phyloP scores from a whole-genome alignment of 208 protist species.

The Leishmania braziliensis region DNA sequence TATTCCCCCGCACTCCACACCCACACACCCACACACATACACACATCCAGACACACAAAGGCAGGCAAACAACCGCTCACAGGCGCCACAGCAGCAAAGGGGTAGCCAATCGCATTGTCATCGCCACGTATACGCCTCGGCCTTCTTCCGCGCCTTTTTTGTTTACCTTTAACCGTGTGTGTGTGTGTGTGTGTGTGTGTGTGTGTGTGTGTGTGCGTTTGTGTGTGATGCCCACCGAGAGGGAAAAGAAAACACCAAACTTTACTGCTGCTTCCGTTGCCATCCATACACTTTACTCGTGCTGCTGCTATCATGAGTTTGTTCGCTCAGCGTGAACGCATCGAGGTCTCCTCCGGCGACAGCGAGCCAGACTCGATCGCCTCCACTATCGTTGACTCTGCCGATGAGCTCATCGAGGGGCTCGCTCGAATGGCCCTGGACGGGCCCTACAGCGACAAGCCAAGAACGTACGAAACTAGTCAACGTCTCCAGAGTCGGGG shows the following conservation, averaged over 20 bases:
- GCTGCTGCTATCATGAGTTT: constrained; percentile 45
- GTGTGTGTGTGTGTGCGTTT: too few relatives aligned
- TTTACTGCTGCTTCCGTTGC: neutral
- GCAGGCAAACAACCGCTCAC: neutral
- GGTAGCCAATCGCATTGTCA: neutral
- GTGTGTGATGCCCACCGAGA: too few relatives aligned
- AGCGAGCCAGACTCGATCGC: constrained; percentile 31
- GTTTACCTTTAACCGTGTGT: neutral
- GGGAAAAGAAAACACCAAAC: neutral
- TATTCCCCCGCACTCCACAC: neutral
- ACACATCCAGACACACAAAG: neutral
- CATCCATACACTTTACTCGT: neutral
- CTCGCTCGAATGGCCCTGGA: constrained; percentile 30
- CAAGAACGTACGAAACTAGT: constrained; percentile 25
- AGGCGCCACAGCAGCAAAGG: neutral
- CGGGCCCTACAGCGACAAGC: constrained; percentile 28
- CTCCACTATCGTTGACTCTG: constrained; percentile 29
- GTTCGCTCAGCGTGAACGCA: constrained; percentile 32
- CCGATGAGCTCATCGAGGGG: constrained; percentile 45
- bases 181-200: too few relatives aligned
- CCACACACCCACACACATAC: neutral
- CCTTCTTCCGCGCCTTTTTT: neutral
- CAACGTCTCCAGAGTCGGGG: constrained; percentile 27
- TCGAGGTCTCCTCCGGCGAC: constrained; percentile 45
- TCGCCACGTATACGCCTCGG: neutral